These are phyloP conservation scores for Arthrobotrys musiformis DNA, from an alignment of 2,329 filamentous ascomycete genomes.

Conservation along the genomic window DNA sequence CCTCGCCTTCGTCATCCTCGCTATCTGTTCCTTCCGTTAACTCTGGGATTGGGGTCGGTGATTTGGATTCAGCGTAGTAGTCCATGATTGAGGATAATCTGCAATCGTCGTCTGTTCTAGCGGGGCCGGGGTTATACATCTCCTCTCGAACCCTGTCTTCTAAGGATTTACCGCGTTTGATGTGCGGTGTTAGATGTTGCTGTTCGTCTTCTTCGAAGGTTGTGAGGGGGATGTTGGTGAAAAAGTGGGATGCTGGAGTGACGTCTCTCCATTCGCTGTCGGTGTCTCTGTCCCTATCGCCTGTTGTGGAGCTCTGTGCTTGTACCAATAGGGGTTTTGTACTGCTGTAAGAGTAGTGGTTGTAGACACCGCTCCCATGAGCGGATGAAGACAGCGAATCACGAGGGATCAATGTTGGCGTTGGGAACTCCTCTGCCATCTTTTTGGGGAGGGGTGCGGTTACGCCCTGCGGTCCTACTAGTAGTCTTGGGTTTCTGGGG, in stretches of 20 bases:
- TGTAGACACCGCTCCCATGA: conserved; percentile 8
- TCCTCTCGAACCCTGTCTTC: conserved; percentile 41
- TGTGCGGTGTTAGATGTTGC: not conserved
- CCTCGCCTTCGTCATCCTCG: conserved; percentile 37
- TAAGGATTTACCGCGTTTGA: not conserved
- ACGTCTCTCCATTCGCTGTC: conserved; percentile 27
- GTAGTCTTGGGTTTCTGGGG: conserved; percentile 38
- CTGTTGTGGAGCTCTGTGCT: not conserved
- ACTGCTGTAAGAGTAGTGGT: conserved; percentile 25
- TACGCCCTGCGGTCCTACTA: conserved; percentile 40
- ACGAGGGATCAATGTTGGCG: conserved; percentile 35
- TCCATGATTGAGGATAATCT: conserved; percentile 50
- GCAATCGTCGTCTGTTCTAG: conserved; percentile 40
- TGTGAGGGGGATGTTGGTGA: conserved; percentile 39
- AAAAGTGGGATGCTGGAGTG: conserved; percentile 3
- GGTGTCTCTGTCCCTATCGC: not conserved
- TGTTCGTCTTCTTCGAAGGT: conserved; percentile 27
- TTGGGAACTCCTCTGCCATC: conserved; percentile 49
- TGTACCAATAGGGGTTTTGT: conserved; percentile 9
- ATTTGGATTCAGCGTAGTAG: conserved; percentile 25
- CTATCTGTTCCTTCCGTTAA: conserved; percentile 1
- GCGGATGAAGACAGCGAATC: conserved; percentile 28
- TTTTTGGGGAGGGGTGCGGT: conserved; percentile 27
- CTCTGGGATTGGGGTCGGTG: conserved; percentile 27
- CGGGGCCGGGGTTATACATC: conserved; percentile 47